Evolutionary conservation across 352 stramenopile species (phyloP), one percentile per base, ranked within the genome.

Genomic region (Aphanomyces cochlioides): DNA sequence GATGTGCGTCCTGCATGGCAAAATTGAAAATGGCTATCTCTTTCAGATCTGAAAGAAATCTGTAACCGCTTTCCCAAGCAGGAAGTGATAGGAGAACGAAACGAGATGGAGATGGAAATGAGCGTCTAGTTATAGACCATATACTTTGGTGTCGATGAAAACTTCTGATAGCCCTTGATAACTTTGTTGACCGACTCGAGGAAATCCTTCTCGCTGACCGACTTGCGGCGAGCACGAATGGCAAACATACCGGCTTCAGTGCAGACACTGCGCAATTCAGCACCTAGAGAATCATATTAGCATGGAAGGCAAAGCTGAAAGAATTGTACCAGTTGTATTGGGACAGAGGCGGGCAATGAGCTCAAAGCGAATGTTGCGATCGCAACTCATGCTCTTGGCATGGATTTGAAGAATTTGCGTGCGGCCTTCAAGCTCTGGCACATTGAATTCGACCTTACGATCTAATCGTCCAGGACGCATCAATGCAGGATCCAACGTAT

Each of bases 101-200:
- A 28, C 28, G 28, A 28, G 28, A 28, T 28, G 28, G 28, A 28
- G 28, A 28, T 28, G 28, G 28, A 28, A 28, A 28, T 28, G 28
- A 28, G 10, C 43, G 43, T 28, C 66, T 96, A 98, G 76, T 98
- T 98, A 84, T 98, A 98, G 61, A 98, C 93, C 92, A 98, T 98
- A 88, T 99, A 98, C 86, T 99, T 99, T 38, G 98, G 97, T 74
- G 98, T 99, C 43, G 96, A 98, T 73, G 90, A 98, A 88, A 99
- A 99, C 89, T 99, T 99, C 77, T 99, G 97, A 90, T 99, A 99
- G 70, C 97, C 97, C 87, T 99, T 99, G 78, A 99, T 99, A 68
- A 99, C 97, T 85, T 99, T 99, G 83, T 99, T 98, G 67, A 99
- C 97, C 64, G 96, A 98, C 72, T 99, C 97, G 68, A 99, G 87